Base-by-base conservation (phyloP, 306 rosid genomes). In the Spatholobus suberectus region DNA sequence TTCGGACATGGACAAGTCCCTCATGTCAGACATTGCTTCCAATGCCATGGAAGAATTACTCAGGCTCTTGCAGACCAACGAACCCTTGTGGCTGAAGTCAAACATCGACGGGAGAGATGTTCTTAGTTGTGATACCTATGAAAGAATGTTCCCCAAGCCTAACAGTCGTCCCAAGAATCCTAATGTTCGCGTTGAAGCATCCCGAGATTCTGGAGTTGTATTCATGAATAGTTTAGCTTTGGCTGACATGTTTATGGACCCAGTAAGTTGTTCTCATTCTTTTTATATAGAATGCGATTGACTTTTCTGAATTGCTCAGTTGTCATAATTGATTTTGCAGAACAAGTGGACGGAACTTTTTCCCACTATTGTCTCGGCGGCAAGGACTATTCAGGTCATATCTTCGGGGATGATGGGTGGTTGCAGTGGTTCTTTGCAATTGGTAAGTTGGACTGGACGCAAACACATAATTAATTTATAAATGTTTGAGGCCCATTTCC, bases 241-340 rank as follows among this genome's bases (percentile, higher is more conserved):
- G 85, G 87, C 87, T 18, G 97, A 93, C 79, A 93, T 93, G 96
- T 89, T 93, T 63, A 84, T 92, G 92, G 98, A 95, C 80, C 79
- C 91, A 15, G 98, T 93, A 87, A 84, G 81, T 29, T 62, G 18
- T 10, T 47, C 32, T 66, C 29, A 2, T 12, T 29, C 12, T 24
- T 11, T 29, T 43, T 8, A 8, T 37, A 0, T 57, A 29, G 13
- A 79, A 44, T 49, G 26, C n/a, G 24, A 51, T 61, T 38, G 21
- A 35, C 18, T 69, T 70, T 21, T 58, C 9, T 52, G 7, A 63
- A 62, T 70, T 46, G 2, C 67, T 13, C 32, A 35, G 10, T 68
- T 80, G n/a, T 65, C 13, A 34, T 47, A 32, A 68, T 40, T 20
- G 49, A 49, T 80, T 87, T 83, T 87, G 83, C 90, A 95, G 99